Evolutionary conservation across 495 filamentous ascomycete genomes (phyloP).

Genomic region (Tirmania nivea): DNA sequence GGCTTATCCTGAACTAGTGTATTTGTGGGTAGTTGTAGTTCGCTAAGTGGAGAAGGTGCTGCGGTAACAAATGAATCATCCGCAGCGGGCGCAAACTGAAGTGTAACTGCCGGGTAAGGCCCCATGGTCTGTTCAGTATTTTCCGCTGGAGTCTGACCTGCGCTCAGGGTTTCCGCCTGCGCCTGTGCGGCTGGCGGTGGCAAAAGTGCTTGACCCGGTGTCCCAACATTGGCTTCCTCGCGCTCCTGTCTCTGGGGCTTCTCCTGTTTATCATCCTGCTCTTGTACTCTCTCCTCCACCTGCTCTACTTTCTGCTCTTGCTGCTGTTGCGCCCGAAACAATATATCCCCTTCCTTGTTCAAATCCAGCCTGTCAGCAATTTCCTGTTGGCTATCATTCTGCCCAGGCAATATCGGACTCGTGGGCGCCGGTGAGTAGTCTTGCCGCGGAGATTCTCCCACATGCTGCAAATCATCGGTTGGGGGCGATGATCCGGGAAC

Average conservation of each 20-base stretch:
- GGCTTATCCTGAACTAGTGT: neutral
- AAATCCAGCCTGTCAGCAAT: neutral
- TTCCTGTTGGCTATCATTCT: neutral
- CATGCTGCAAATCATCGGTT: neutral
- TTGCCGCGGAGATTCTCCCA: neutral
- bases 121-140: neutral
- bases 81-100: neutral
- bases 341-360: neutral
- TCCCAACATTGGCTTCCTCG: neutral
- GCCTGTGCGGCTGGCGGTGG: constrained; percentile 1
- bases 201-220: neutral
- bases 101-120: neutral
- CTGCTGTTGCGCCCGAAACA: neutral
- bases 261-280: neutral
- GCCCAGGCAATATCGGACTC: neutral
- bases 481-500: neutral
- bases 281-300: neutral
- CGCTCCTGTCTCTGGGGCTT: neutral
- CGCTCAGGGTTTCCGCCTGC: constrained; percentile 1
- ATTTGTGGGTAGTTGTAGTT: neutral
- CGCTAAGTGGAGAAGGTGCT: neutral
- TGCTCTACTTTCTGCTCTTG: neutral
- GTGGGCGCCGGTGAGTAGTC: neutral
- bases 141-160: neutral
- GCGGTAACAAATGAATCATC: neutral